Evolutionary conservation across 2,329 filamentous ascomycete genomes (phyloP).

Genomic region (Aspergillus novofumigatus): DNA sequence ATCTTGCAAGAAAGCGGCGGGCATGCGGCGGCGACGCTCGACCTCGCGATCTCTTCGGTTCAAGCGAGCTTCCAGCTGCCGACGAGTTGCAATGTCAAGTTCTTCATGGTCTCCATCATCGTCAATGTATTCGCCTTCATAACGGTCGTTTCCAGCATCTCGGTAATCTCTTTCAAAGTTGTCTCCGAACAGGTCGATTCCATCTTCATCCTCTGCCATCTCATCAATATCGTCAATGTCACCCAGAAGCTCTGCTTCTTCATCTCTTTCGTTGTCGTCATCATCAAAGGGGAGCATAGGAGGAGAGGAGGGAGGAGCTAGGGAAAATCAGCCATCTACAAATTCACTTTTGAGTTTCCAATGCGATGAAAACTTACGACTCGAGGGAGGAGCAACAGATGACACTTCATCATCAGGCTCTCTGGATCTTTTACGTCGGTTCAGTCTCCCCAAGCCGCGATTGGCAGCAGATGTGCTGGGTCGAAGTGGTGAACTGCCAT

Average conservation of each 20-base stretch:
- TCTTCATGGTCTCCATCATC: slow-evolving; percentile 63
- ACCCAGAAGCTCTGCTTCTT: slow-evolving; percentile 56
- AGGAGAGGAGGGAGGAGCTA: slow-evolving; percentile 55
- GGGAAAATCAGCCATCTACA: slow-evolving; percentile 10
- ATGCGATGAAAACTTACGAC: slow-evolving; percentile 48
- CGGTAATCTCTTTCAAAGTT: slow-evolving; percentile 62
- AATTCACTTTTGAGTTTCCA: background rate
- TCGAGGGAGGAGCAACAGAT: slow-evolving; percentile 58
- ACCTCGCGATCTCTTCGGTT: slow-evolving; percentile 60
- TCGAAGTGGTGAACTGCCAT: slow-evolving; percentile 71
- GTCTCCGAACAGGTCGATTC: slow-evolving; percentile 65
- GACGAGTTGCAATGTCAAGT: slow-evolving; percentile 53
- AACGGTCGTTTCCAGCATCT: slow-evolving; percentile 45
- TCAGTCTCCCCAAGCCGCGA: slow-evolving; percentile 57
- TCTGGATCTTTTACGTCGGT: slow-evolving; percentile 59
- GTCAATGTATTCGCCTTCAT: slow-evolving; percentile 59
- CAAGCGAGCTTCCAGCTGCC: slow-evolving; percentile 59
- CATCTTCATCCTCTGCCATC: slow-evolving; percentile 65
- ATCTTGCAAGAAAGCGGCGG: slow-evolving; percentile 60
- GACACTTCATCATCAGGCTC: slow-evolving; percentile 62
- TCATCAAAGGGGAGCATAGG: slow-evolving; percentile 51
- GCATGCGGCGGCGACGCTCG: slow-evolving; percentile 56
- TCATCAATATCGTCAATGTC: slow-evolving; percentile 67
- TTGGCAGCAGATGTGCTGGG: slow-evolving; percentile 80
- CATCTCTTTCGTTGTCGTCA: slow-evolving; percentile 43